A percentile compares a stretch with the other conserved stretches of the same genome.
Evolutionary conservation across 1,284 basidiomycete species (phyloP).

Genomic region (Tilletia indica): DNA sequence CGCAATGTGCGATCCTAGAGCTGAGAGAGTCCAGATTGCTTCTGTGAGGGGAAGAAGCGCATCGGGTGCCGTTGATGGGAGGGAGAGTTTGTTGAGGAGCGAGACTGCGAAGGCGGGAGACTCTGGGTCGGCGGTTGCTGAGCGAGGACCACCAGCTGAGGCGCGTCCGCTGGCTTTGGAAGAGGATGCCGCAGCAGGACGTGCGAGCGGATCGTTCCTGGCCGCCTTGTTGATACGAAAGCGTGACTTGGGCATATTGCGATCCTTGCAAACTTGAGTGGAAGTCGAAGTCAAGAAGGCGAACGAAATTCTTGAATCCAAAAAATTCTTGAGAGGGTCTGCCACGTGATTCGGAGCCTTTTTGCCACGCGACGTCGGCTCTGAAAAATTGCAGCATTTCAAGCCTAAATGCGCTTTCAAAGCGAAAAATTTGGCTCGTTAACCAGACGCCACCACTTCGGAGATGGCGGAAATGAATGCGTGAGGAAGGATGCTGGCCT

Average conservation of each 20-base stretch:
- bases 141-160: neutral
- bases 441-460: too few relatives aligned
- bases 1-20: slow-evolving; percentile 41
- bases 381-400: too few relatives aligned
- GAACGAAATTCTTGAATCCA: too few relatives aligned
- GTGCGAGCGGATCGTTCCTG: slow-evolving; percentile 3
- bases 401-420: too few relatives aligned
- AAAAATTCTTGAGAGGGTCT: too few relatives aligned
- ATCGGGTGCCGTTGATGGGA: neutral
- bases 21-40: slow-evolving; percentile 50
- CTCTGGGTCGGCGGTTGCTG: neutral
- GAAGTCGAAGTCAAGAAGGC: too few relatives aligned
- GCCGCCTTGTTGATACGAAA: slow-evolving; percentile 8
- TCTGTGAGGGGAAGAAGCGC: slow-evolving; percentile 24
- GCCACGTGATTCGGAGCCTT: too few relatives aligned
- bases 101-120: slow-evolving; percentile 11
- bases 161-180: neutral
- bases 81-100: slow-evolving; percentile 15
- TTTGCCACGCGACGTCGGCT: too few relatives aligned
- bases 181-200: neutral
- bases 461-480: neutral
- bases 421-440: too few relatives aligned
- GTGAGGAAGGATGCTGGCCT: too few relatives aligned
- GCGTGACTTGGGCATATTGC: slow-evolving; percentile 10
- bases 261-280: too few relatives aligned